Evolutionary conservation across 495 filamentous ascomycete species (phyloP), one percentile per base, ranked within the genome.

Genomic region (Penicillium nucicola): DNA sequence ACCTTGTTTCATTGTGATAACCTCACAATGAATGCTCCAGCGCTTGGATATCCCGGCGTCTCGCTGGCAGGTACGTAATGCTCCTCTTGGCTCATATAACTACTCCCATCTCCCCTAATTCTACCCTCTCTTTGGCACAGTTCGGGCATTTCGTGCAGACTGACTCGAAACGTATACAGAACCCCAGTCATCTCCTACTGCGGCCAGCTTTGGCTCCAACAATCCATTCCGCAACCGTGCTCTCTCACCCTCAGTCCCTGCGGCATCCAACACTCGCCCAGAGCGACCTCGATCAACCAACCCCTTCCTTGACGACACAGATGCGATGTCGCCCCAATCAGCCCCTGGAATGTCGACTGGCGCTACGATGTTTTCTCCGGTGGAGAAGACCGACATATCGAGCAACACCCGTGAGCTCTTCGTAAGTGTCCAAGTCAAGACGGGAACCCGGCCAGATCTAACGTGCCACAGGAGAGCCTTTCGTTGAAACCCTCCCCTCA

Each of bases 161-260:
- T 58, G 38, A 59, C 45, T 25, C 48, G 52, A 51, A 50, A 33
- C 15, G 4, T 45, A 33, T 46, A 32, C 22, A 52, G 63, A 61
- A 13, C 58, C 53, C 51, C 61, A 69, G 38, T 42, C 60, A 3
- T 75, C 81, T 42, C 67, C 80, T 31, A 77, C 75, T 39, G 66
- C 77, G 12, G 71, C 84, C 65, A 86, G 84, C 62, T 79, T 93
- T 62, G 81, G 84, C 51, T 97, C 93, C 55, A 97, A 97, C 78
- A 98, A 98, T 62, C 93, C 93, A n/a, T 98, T 98, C 67, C 86
- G 93, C 75, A 95, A 95, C 69, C 87, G 88, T 57, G 85, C 88
- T 38, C 72, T 80, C 7, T 93, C 92, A 49, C 91, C 89, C 77
- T 77, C 79, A 57, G 74, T 42, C 23, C 62, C 77, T 64, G 79